These are phyloP conservation scores for Tremella fuciformis DNA, from an alignment of 768 basidiomycete genomes.

Conservation along the genomic window DNA sequence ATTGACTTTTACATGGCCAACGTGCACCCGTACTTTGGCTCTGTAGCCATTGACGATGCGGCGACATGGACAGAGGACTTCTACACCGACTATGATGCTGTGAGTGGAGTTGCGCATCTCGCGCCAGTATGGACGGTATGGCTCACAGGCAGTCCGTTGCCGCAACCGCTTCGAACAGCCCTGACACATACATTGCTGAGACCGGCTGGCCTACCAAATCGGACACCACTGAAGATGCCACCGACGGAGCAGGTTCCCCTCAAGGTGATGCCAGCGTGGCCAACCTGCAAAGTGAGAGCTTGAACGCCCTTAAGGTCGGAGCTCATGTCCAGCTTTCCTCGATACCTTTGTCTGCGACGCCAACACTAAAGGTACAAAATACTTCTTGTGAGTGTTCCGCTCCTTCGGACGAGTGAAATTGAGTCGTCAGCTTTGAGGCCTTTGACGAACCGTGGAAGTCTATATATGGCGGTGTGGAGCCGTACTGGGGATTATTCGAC, in stretches of 20 bases:
- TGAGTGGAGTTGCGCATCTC: slow-evolving; percentile 12
- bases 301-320: background rate
- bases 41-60: slow-evolving; percentile 63
- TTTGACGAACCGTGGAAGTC: slow-evolving; percentile 82
- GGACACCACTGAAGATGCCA: slow-evolving; percentile 53
- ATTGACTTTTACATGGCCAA: slow-evolving; percentile 64
- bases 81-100: slow-evolving; percentile 68
- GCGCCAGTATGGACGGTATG: slow-evolving; percentile 10
- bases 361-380: slow-evolving; percentile 72
- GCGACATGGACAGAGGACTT: slow-evolving; percentile 79
- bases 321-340: slow-evolving; percentile 59
- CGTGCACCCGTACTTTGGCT: slow-evolving; percentile 83
- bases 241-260: slow-evolving; percentile 68
- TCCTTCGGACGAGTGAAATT: background rate
- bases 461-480: slow-evolving; percentile 76
- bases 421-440: slow-evolving; percentile 55
- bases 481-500: slow-evolving; percentile 68
- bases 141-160: slow-evolving; percentile 53
- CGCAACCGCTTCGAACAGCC: slow-evolving; percentile 62
- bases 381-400: slow-evolving; percentile 63
- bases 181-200: slow-evolving; percentile 87
- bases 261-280: slow-evolving; percentile 54
- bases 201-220: slow-evolving; percentile 59
- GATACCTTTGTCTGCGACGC: slow-evolving; percentile 84
- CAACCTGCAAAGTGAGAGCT: slow-evolving; percentile 57